These are phyloP conservation scores for Microcos paniculata DNA, from an alignment of 345 rosid genomes.

Conservation along the genomic window DNA sequence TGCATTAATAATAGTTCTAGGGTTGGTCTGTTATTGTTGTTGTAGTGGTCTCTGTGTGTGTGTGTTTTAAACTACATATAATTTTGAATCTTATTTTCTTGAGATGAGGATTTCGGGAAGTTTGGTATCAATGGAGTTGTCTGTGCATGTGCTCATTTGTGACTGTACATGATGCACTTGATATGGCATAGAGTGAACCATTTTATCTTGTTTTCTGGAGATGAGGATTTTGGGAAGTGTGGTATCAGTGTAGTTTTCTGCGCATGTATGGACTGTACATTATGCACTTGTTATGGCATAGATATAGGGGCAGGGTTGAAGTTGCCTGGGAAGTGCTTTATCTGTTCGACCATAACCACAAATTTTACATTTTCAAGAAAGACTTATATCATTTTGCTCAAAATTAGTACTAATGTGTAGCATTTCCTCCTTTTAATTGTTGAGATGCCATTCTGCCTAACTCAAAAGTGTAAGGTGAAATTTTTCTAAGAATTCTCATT, in stretches of 20 bases:
- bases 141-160: background rate
- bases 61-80: background rate
- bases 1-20: background rate
- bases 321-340: slow-evolving; percentile 2
- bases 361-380: background rate
- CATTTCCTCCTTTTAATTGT: too few species aligned
- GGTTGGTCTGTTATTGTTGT: background rate
- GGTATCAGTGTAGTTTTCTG: background rate
- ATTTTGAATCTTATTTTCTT: slow-evolving; percentile 1
- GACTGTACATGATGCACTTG: background rate
- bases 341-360: background rate
- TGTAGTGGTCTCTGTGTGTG: background rate
- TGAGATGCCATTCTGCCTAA: too few species aligned
- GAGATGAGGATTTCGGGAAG: slow-evolving; percentile 4
- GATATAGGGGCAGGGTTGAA: background rate
- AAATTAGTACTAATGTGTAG: background rate
- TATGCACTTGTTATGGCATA: background rate
- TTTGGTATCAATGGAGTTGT: background rate
- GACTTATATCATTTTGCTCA: background rate
- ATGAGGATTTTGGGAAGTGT: background rate
- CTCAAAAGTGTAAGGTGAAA: too few species aligned
- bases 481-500: too few species aligned
- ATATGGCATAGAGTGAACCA: background rate
- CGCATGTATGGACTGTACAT: background rate
- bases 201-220: background rate